These are phyloP conservation scores for Globisporangium perplexum DNA, from an alignment of 352 stramenopile species.

Conservation along the genomic window DNA sequence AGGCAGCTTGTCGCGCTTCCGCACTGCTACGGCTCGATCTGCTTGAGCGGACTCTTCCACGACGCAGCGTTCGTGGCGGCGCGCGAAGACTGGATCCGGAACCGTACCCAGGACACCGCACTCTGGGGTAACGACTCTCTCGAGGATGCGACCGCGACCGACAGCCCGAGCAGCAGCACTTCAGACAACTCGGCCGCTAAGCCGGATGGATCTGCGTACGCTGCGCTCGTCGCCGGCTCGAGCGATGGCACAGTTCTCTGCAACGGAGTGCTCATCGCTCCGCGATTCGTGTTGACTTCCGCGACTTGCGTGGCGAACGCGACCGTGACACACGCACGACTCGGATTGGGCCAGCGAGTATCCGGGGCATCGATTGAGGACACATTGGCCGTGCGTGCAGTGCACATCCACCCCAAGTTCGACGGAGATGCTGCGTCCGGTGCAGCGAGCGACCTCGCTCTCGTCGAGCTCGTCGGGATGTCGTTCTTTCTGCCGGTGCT, in stretches of 20 bases:
- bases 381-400: constrained; percentile 3
- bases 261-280: constrained; percentile 3
- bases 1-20: constrained; percentile 9
- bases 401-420: constrained; percentile 5
- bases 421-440: not conserved
- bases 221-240: not conserved
- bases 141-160: not conserved
- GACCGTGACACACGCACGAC: constrained; percentile 1
- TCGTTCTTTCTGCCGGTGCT: constrained; percentile 6
- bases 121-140: constrained; percentile 1
- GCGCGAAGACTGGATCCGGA: constrained; percentile 8
- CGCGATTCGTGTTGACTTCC: constrained; percentile 5
- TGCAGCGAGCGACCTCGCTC: constrained; percentile 3
- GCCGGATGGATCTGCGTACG: not conserved
- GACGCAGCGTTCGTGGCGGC: constrained; percentile 3
- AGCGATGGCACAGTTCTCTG: not conserved
- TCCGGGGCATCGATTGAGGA: not conserved
- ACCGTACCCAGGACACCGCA: not conserved
- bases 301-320: constrained; percentile 7
- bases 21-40: constrained; percentile 7
- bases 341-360: constrained; percentile 1
- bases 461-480: constrained; percentile 7
- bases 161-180: not conserved
- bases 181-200: no score
- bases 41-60: constrained; percentile 5